Conservation (phyloP, 2,329 filamentous ascomycete genomes). For the Paecilomyces sp. region DNA sequence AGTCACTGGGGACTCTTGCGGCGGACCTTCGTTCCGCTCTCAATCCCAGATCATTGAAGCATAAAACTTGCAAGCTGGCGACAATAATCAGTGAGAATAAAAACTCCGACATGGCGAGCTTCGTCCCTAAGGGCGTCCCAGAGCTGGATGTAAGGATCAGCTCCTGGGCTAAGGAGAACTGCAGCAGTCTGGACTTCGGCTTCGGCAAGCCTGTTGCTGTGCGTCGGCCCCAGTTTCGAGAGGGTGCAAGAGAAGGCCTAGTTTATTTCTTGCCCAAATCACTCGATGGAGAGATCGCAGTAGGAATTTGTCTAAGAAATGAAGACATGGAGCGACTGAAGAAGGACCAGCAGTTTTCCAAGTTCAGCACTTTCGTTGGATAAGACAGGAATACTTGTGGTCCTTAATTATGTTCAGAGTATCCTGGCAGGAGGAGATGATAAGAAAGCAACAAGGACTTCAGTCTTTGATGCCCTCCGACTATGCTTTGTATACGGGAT, state of each 20-base stretch:
- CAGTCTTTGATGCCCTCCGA: too few relatives aligned
- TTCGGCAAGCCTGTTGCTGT: conserved; percentile 43
- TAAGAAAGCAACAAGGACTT: too few relatives aligned
- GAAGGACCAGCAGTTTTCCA: conserved; percentile 36
- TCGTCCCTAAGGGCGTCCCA: conserved; percentile 25
- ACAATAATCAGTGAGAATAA: conserved; percentile 26
- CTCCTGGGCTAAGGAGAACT: conserved; percentile 46
- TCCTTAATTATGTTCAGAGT: too few relatives aligned
- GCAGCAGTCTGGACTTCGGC: conserved; percentile 43
- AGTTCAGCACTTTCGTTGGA: conserved; percentile 31
- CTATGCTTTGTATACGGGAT: too few relatives aligned
- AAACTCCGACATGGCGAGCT: conserved; percentile 25
- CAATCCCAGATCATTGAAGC: conserved; percentile 26
- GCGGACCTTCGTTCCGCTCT: conserved; percentile 34
- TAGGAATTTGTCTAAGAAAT: conserved; percentile 40
- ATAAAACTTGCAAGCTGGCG: conserved; percentile 34
- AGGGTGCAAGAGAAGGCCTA: conserved; percentile 36
- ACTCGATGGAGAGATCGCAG: conserved; percentile 37
- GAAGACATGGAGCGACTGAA: conserved; percentile 43
- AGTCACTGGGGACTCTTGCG: conserved; percentile 29
- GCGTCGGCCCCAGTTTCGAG: conserved; percentile 40
- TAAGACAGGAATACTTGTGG: conserved; percentile 5
- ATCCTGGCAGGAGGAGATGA: too few relatives aligned
- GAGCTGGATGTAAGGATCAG: conserved; percentile 45
- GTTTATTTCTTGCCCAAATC: conserved; percentile 45